These are phyloP conservation scores for Ensete glaucum DNA, from an alignment of 176 grass and related monocot species.

Conservation along the genomic window DNA sequence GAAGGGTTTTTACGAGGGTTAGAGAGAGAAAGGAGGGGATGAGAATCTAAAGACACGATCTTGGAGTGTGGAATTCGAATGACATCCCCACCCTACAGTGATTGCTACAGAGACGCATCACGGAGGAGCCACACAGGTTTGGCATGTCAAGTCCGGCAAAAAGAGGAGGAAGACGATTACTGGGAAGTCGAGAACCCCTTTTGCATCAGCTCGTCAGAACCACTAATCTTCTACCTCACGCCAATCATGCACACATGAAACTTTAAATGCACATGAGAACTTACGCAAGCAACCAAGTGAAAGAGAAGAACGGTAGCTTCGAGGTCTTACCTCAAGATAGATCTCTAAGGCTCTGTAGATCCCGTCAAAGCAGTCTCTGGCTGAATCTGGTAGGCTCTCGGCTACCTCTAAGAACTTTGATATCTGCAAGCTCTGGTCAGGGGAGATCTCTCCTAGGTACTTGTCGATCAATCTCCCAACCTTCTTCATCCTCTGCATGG, in stretches of 20 bases:
- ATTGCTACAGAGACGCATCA: not conserved
- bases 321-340: conserved; percentile 58
- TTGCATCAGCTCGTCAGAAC: too few species aligned
- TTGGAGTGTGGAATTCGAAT: not conserved
- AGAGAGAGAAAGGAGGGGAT: not conserved
- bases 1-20: too few species aligned
- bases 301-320: not conserved
- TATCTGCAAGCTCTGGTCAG: conserved; percentile 66
- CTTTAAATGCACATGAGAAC: not conserved
- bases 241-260: not conserved
- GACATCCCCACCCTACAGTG: not conserved
- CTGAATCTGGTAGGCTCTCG: conserved; percentile 72
- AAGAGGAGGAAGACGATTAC: not conserved
- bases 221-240: too few species aligned
- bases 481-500: conserved; percentile 56
- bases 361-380: conserved; percentile 79
- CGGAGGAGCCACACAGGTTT: not conserved
- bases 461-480: conserved; percentile 78
- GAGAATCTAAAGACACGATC: not conserved
- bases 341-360: conserved; percentile 90
- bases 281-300: not conserved
- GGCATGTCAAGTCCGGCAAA: not conserved
- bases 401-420: conserved; percentile 71
- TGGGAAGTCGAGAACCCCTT: too few species aligned
- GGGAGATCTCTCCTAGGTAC: conserved; percentile 88